Conservation (phyloP, 495 filamentous ascomycete genomes). For the Penicillium ucsense region DNA sequence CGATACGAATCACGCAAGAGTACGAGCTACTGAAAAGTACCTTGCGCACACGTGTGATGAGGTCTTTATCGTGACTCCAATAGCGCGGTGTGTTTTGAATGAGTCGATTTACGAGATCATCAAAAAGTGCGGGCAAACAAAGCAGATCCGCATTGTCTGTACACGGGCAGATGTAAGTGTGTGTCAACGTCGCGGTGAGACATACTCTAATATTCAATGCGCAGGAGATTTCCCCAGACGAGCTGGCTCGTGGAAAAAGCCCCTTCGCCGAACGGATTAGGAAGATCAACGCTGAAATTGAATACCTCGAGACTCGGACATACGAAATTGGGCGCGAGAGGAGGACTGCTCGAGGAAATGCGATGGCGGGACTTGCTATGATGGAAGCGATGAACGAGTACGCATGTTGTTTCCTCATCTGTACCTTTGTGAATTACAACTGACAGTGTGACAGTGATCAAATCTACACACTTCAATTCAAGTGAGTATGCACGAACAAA, state of each 20-base stretch:
- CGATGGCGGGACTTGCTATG: not conserved
- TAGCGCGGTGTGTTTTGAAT: not conserved
- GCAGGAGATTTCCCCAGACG: not conserved
- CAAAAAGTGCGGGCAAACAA: not conserved
- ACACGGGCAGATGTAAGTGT: not conserved
- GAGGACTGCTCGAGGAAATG: not conserved
- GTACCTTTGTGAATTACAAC: not conserved
- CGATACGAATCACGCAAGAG: not conserved
- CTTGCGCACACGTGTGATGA: not conserved
- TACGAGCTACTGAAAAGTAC: not conserved
- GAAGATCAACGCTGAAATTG: not conserved
- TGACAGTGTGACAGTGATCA: not conserved
- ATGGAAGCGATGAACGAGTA: not conserved
- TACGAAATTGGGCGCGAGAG: not conserved
- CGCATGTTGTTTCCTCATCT: not conserved
- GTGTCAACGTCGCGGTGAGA: no score
- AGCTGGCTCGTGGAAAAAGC: not conserved
- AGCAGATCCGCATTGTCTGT: not conserved
- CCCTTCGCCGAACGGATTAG: not conserved
- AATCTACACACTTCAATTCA: not conserved
- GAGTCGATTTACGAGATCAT: not conserved
- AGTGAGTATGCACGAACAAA: not conserved
- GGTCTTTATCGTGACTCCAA: not conserved
- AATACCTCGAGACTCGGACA: not conserved
- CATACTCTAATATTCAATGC: not conserved